Conservation (phyloP, 1,284 basidiomycete genomes). For the Fomitopsis palustris region DNA sequence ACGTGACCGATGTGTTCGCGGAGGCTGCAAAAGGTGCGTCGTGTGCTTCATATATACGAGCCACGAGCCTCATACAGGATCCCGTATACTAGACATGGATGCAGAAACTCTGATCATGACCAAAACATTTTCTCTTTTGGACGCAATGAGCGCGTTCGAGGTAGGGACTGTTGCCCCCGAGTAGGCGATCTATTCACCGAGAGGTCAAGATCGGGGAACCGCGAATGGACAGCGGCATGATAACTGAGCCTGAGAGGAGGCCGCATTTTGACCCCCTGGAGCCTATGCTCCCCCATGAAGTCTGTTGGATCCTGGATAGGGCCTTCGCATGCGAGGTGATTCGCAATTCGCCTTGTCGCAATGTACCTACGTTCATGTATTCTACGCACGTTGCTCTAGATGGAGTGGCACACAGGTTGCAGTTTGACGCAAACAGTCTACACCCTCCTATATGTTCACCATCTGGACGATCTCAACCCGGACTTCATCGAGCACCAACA, state of each 20-base stretch:
- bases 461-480: conserved; percentile 56
- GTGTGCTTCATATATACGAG: not conserved
- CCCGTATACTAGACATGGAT: conserved; percentile 52
- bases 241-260: conserved; percentile 40
- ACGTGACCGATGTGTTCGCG: conserved; percentile 56
- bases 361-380: conserved; percentile 15
- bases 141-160: conserved; percentile 89
- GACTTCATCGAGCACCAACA: conserved; percentile 41
- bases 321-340: conserved; percentile 78
- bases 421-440: conserved; percentile 84
- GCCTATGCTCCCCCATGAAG: conserved; percentile 66
- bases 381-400: conserved; percentile 42
- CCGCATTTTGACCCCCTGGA: conserved; percentile 63
- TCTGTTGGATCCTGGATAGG: conserved; percentile 87
- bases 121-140: conserved; percentile 69
- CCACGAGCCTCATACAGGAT: not conserved
- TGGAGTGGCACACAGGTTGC: conserved; percentile 85
- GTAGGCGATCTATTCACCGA: conserved; percentile 5
- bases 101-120: conserved; percentile 65
- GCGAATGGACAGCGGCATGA: conserved; percentile 82
- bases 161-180: conserved; percentile 36
- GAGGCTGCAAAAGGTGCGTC: conserved; percentile 54
- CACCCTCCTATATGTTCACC: conserved; percentile 78
- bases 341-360: conserved; percentile 16
- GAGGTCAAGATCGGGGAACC: conserved; percentile 78